A percentile compares a stretch with the other conserved stretches of the same genome.
phyloP scores from a whole-genome alignment of 192 early-diverging fungal genomes.

The Neocallimastix lanati region DNA sequence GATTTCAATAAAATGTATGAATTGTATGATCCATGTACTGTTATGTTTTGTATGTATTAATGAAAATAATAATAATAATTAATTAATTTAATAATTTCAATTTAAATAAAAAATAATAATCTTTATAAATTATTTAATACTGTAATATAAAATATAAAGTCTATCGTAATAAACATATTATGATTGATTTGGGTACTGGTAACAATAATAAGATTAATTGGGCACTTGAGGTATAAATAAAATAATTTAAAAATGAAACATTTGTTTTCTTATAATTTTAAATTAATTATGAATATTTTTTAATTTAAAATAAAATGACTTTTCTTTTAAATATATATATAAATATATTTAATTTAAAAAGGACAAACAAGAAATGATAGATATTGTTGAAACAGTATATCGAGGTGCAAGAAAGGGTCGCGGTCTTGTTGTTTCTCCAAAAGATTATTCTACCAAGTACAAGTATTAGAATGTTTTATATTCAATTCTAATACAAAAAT shows the following conservation, averaged over 20 bases:
- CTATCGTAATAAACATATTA: slow-evolving; percentile 89
- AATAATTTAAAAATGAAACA: no score
- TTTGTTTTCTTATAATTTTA: no score
- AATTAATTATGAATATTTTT: no score
- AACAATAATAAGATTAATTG: slow-evolving; percentile 99
- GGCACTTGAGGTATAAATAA: slow-evolving; percentile 7
- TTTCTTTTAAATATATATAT: no score
- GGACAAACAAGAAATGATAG: slow-evolving; percentile 60
- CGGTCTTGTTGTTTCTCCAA: slow-evolving; percentile 91
- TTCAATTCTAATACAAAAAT: no score
- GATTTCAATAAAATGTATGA: slow-evolving; percentile 96
- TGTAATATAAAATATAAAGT: no score
- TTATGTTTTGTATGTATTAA: slow-evolving; percentile 61
- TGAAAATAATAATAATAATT: no score
- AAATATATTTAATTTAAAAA: no score
- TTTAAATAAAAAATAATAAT: no score
- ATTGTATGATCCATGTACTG: slow-evolving; percentile 91
- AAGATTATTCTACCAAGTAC: slow-evolving; percentile 28
- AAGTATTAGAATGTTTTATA: not conserved
- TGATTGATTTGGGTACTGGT: slow-evolving; percentile 96
- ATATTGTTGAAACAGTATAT: slow-evolving; percentile 70
- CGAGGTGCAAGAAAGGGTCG: slow-evolving; percentile 88
- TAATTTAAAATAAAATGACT: no score
- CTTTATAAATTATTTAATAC: no score
- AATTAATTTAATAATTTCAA: not conserved